Evolutionary conservation across 164 flowering plant species (phyloP).

Genomic region (Euptelea pleiosperma): DNA sequence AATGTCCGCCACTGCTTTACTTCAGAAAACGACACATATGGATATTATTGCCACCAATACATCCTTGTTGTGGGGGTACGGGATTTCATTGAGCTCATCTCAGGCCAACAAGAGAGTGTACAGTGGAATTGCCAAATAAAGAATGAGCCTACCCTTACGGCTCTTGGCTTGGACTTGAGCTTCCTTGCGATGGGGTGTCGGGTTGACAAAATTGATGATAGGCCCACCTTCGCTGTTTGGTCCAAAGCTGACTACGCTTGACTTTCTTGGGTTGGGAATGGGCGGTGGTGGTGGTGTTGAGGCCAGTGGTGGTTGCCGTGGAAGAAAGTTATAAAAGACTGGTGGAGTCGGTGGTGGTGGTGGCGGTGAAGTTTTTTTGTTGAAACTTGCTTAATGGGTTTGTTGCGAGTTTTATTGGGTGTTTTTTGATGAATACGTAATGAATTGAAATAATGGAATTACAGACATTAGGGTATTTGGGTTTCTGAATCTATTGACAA

Average conservation of each 20-base stretch:
- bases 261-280: constrained; percentile 76
- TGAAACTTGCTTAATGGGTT: no score
- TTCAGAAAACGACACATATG: constrained; percentile 87
- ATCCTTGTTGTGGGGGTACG: constrained; percentile 62
- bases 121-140: constrained; percentile 32
- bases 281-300: constrained; percentile 49
- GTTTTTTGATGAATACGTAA: constrained; percentile 5
- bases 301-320: no score
- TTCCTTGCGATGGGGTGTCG: constrained; percentile 38
- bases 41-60: constrained; percentile 54
- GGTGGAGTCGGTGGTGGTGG: no score
- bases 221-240: constrained; percentile 56
- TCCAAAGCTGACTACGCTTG: constrained; percentile 65
- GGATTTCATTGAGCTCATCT: constrained; percentile 48
- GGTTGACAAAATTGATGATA: constrained; percentile 62
- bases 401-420: background rate
- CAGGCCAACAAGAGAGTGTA: constrained; percentile 37
- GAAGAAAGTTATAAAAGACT: no score
- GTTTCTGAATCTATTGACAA: background rate
- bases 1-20: constrained; percentile 88
- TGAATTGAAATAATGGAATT: no score
- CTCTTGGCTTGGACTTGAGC: constrained; percentile 50
- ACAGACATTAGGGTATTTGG: constrained; percentile 1
- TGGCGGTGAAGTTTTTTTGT: no score
- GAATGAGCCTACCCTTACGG: constrained; percentile 31